These are phyloP conservation scores for Fusarium sp. DNA, from an alignment of 2,329 filamentous ascomycete genomes.

Conservation along the genomic window DNA sequence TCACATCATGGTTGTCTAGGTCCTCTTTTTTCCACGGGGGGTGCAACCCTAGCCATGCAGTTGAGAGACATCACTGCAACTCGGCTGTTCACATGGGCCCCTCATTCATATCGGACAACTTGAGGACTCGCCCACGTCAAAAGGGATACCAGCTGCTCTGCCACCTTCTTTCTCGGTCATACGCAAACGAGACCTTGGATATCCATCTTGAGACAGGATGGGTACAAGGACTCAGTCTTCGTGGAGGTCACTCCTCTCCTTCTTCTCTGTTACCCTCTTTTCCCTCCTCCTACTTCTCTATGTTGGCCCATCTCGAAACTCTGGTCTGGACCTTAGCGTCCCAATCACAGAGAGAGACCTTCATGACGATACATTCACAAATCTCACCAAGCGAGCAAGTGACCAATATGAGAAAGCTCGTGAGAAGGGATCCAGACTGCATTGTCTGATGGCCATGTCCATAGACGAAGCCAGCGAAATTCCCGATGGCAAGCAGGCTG, in stretches of 20 bases:
- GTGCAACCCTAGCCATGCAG: background rate
- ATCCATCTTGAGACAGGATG: background rate
- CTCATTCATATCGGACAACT: background rate
- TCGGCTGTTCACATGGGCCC: background rate
- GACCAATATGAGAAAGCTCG: background rate
- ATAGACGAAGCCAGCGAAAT: background rate
- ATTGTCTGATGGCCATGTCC: conserved; percentile 6
- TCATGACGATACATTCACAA: background rate
- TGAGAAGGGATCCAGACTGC: background rate
- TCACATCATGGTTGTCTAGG: background rate
- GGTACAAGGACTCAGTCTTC: background rate
- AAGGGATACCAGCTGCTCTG: background rate
- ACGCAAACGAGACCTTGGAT: background rate
- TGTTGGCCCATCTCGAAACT: background rate
- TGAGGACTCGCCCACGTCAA: background rate
- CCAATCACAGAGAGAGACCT: background rate
- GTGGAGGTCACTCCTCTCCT: conserved; percentile 8
- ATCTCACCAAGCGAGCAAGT: conserved; percentile 7
- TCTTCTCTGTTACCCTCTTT: background rate
- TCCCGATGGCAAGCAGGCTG: no score
- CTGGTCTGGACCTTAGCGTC: background rate
- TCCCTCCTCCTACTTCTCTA: background rate
- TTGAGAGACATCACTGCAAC: background rate
- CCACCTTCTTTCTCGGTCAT: background rate
- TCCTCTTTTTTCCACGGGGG: background rate